phyloP scores from a whole-genome alignment of 441 rosid genomes.

The Erodium trifolium region DNA sequence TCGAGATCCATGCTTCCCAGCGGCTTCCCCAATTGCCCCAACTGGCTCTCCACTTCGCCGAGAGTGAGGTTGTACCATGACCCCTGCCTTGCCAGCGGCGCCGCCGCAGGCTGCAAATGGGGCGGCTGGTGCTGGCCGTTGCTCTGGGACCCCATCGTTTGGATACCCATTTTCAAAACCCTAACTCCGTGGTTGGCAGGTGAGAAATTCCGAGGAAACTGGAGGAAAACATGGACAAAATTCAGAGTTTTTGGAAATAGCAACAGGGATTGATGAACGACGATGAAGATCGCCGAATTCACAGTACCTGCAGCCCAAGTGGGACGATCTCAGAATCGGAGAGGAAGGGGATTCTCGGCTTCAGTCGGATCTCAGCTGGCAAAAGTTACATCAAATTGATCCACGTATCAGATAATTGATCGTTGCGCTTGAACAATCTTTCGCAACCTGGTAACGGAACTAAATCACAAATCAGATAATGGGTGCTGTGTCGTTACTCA shows the following conservation, averaged over 20 bases:
- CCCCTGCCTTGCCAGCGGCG: constrained; percentile 11
- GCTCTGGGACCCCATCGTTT: constrained; percentile 16
- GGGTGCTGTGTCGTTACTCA: too few species aligned
- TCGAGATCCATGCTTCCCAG: constrained; percentile 17
- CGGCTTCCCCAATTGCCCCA: constrained; percentile 14
- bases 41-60: constrained; percentile 12
- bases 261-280: neutral
- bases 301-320: too few species aligned
- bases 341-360: too few species aligned
- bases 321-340: too few species aligned
- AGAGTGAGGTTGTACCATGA: constrained; percentile 15
- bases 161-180: constrained; percentile 10
- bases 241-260: neutral
- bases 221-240: neutral
- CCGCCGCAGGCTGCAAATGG: neutral
- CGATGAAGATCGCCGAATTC: neutral
- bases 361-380: too few species aligned
- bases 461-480: too few species aligned
- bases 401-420: too few species aligned
- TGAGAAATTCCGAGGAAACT: neutral
- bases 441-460: too few species aligned
- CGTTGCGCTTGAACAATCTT: too few species aligned
- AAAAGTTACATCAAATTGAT: too few species aligned
- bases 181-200: neutral
- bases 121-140: neutral